phyloP scores from a whole-genome alignment of 768 basidiomycete species.

The Mycena indigotica region DNA sequence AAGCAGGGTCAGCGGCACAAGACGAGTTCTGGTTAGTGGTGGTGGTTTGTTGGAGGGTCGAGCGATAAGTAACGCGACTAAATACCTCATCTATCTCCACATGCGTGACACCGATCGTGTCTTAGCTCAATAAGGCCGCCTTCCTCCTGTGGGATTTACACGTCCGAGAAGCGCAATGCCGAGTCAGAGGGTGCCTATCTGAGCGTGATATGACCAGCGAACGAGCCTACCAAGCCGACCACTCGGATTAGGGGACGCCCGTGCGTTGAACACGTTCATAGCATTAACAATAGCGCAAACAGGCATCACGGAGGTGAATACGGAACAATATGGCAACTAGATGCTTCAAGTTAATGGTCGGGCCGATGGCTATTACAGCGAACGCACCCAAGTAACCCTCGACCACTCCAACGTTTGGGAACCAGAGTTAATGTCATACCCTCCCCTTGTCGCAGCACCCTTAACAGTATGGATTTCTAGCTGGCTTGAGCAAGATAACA shows the following conservation, averaged over 20 bases:
- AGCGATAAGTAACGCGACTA: neutral
- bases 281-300: neutral
- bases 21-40: slow-evolving; percentile 14
- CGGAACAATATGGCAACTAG: slow-evolving; percentile 66
- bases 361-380: neutral
- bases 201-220: neutral
- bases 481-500: slow-evolving; percentile 51
- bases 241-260: neutral
- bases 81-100: neutral
- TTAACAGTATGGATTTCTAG: slow-evolving; percentile 57
- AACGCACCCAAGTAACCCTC: slow-evolving; percentile 79
- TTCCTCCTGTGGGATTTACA: neutral
- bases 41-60: slow-evolving; percentile 11
- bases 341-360: slow-evolving; percentile 4
- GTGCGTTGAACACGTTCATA: neutral
- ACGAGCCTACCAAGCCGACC: neutral
- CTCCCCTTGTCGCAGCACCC: slow-evolving; percentile 55
- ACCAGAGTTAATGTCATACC: slow-evolving; percentile 56
- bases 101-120: neutral
- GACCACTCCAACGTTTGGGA: slow-evolving; percentile 85
- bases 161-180: too few species aligned
- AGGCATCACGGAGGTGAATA: slow-evolving; percentile 33
- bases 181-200: neutral
- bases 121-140: slow-evolving; percentile 1
- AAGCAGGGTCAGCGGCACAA: slow-evolving; percentile 4